Base-by-base conservation (phyloP, 192 early-diverging fungal species). In the Coemansia sp. region DNA sequence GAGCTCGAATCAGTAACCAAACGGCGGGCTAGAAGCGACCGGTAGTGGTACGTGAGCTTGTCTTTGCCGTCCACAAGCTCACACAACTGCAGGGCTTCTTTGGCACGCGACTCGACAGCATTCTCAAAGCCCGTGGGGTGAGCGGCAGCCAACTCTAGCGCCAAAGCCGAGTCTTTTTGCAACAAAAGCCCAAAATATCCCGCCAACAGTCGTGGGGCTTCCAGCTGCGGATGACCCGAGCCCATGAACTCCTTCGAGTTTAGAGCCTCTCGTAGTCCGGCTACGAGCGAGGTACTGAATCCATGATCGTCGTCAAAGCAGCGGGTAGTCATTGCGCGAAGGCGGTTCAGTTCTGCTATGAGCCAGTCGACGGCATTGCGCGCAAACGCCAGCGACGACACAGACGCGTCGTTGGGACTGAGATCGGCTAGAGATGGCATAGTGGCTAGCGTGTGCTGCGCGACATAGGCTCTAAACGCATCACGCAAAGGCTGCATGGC, bases 401-500 rank as follows among this genome's bases (percentile, higher is more conserved):
- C 19, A 0, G 50, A 51, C 0, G 50, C 17, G 2, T 19, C 23
- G 6, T 75, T 72, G 32, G 79, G 77, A 12, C 78, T 80, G 38
- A 70, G 65, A 39, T 86, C 82, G 1, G 86, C 85, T 53, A 92
- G 88, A 67, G 88, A 86, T 36, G 90, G 90, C 41, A 93, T 87
- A 42, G 91, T 86, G 58, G 74, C 88, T 48, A 90, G 70, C 41
- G 92, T 93, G 68, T 88, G 88, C 74, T 88, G 80, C 37, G 85
- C 76, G 19, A 97, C 92, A 81, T 97, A 89, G 2, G 78, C 73
- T 66, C 94, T 89, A 66, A 94, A 94, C 8, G 80, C 86, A 2
- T 67, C 75, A n/a, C 93, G 86, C 48, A 97, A 82, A n/a, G 89
- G 88, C 32, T 90, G 89, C 44, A 97, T 78, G 1, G 90, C 90